Base-by-base conservation (phyloP, 371 early-diverging fungal species). In the Syncephalastrum sp. region DNA sequence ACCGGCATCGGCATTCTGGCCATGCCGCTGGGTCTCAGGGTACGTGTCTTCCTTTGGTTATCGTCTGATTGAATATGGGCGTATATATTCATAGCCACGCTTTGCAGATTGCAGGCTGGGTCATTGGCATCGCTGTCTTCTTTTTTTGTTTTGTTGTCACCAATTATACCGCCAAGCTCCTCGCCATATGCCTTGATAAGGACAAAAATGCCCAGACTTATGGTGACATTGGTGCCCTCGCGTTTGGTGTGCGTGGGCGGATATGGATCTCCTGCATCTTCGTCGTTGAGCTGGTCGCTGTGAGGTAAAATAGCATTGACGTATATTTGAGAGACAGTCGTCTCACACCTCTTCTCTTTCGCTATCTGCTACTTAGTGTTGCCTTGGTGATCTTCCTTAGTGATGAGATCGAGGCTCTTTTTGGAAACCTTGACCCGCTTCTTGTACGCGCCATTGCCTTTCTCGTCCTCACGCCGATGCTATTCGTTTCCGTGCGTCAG, bases 181-280 rank as follows among this genome's bases (percentile, higher is more conserved):
- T 88, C 5, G 79, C 68, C 6, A 65, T 74, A 52, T 85, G 84
- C 67, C 57, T 88, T 68, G 74, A 79, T 16, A 49, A 52, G 21
- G 46, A 69, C 17, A 61, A 53, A 24, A 61, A 69, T 17, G 63
- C 75, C 8, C 61, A 65, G 42, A 83, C 83, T 3, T 88, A 86
- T 63, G 82, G 85, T 19, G 91, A 90, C 61, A 73, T 87, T 56
- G 91, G 86, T 16, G 79, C 85, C 12, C 56, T 69, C 12, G 86
- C 91, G 3, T 90, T 85, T 79, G 91, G 91, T 14, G 57, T 64
- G 6, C 57, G 61, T 17, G 87, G 84, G 1, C 71, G 86, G 38
- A 59, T 75, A 23, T 56, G 61, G 45, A 69, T 84, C 3, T 67
- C 77, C 3, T 41, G 67, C 1, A 47, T 91, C 16, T 88, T 89